Evolutionary conservation across 2,329 filamentous ascomycete genomes (phyloP).

Genomic region (Botrytis sinoallii): DNA sequence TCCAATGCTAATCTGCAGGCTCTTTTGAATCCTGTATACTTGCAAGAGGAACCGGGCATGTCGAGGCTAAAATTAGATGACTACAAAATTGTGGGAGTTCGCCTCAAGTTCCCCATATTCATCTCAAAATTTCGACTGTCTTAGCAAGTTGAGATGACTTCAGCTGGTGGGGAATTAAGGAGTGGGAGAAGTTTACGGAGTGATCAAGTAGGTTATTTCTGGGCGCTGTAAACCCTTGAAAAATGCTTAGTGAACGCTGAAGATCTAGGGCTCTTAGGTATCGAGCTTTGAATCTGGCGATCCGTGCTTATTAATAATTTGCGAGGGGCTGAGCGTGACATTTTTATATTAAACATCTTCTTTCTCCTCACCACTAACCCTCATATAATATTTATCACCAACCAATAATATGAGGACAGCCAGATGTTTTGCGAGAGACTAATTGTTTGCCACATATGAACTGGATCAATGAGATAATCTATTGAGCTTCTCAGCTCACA

Average conservation of each 20-base stretch:
- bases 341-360: not conserved
- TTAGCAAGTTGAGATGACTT: no score
- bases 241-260: not conserved
- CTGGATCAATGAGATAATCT: not conserved
- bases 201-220: not conserved
- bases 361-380: not conserved
- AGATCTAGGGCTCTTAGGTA: not conserved
- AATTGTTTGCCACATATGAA: not conserved
- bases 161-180: no score
- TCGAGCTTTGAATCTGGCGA: not conserved
- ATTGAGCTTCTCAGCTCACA: not conserved
- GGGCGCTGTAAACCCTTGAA: no score
- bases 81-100: not conserved
- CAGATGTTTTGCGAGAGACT: not conserved
- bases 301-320: not conserved
- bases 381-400: no score
- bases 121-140: no score
- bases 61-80: not conserved
- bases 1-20: not conserved
- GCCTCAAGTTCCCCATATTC: no score
- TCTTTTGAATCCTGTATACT: not conserved
- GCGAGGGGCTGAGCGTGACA: not conserved
- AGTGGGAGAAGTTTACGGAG: no score
- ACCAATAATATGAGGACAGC: not conserved
- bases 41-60: not conserved